Conservation (phyloP, 257 asterid genomes). For the Scutellaria baicalensis region DNA sequence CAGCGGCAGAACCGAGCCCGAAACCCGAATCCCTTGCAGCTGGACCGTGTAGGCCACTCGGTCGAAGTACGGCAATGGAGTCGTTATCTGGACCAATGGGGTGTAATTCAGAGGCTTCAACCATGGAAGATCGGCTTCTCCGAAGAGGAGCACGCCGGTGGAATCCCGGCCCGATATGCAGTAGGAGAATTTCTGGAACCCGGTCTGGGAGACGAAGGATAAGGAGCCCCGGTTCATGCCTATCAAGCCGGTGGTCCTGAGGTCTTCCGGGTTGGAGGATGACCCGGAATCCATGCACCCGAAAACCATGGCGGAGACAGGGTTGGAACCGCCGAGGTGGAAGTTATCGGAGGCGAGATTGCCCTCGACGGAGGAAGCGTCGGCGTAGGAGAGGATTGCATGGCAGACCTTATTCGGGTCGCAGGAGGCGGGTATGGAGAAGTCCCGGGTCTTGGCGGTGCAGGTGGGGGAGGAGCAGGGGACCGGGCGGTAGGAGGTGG, state of each 20-base stretch:
- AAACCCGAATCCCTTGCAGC: conserved; percentile 57
- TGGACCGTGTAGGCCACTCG: conserved; percentile 72
- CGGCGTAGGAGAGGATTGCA: conserved; percentile 67
- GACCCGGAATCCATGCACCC: conserved; percentile 75
- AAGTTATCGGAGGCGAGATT: conserved; percentile 52
- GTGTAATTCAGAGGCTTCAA: conserved; percentile 49
- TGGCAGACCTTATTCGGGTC: conserved; percentile 60
- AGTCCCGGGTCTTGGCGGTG: conserved; percentile 56
- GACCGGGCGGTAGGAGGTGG: conserved; percentile 48
- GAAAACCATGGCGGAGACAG: conserved; percentile 36
- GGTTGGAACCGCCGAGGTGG: conserved; percentile 18
- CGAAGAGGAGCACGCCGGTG: conserved; percentile 55
- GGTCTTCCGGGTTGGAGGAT: conserved; percentile 59
- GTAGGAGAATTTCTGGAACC: conserved; percentile 50
- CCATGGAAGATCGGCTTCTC: conserved; percentile 51
- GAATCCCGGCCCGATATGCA: conserved; percentile 67
- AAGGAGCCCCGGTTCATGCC: conserved; percentile 81
- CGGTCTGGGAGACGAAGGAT: conserved; percentile 66
- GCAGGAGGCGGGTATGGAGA: conserved; percentile 61
- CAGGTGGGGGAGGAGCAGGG: conserved; percentile 62
- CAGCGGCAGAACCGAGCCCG: conserved; percentile 31
- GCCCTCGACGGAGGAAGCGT: conserved; percentile 72
- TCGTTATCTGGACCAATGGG: conserved; percentile 42
- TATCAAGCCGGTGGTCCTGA: conserved; percentile 46
- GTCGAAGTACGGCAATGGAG: conserved; percentile 64